Evolutionary conservation across 2,329 filamentous ascomycete species (phyloP).

Genomic region (Rhytidhysteron rufulum): DNA sequence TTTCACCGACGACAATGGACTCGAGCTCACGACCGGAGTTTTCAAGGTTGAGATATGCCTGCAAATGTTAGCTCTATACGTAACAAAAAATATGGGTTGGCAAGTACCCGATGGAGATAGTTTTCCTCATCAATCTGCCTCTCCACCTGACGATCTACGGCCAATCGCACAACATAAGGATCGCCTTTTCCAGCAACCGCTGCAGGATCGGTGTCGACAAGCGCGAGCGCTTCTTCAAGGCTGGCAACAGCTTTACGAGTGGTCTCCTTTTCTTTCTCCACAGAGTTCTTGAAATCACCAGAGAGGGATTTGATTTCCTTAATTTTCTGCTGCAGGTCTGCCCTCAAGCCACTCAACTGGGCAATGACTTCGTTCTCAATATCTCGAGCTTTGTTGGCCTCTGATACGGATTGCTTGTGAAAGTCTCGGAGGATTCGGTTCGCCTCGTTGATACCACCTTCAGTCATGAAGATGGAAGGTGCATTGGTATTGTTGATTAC

Average conservation of each 20-base stretch:
- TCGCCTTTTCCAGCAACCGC: conserved; percentile 81
- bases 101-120: conserved; percentile 76
- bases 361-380: conserved; percentile 90
- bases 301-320: conserved; percentile 96
- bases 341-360: conserved; percentile 78
- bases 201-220: conserved; percentile 73
- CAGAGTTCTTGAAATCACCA: conserved; percentile 93
- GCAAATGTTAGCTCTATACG: conserved; percentile 8
- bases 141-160: conserved; percentile 86
- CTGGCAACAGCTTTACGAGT: conserved; percentile 75
- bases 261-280: conserved; percentile 88
- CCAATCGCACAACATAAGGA: conserved; percentile 80
- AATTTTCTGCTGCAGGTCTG: conserved; percentile 90
- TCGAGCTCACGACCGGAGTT: conserved; percentile 92
- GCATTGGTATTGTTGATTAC: conserved; percentile 75
- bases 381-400: conserved; percentile 83
- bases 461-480: conserved; percentile 71
- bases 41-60: conserved; percentile 94
- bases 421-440: conserved; percentile 75
- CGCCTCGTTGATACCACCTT: conserved; percentile 85
- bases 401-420: conserved; percentile 73
- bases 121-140: conserved; percentile 95
- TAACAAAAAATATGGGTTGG: not conserved
- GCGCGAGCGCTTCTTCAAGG: conserved; percentile 76
- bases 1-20: conserved; percentile 93